Percentiles rank a stretch among this genome's conserved stretches.
Conservation (phyloP, 2,329 filamentous ascomycete genomes). For the Teratosphaeria destructans region DNA sequence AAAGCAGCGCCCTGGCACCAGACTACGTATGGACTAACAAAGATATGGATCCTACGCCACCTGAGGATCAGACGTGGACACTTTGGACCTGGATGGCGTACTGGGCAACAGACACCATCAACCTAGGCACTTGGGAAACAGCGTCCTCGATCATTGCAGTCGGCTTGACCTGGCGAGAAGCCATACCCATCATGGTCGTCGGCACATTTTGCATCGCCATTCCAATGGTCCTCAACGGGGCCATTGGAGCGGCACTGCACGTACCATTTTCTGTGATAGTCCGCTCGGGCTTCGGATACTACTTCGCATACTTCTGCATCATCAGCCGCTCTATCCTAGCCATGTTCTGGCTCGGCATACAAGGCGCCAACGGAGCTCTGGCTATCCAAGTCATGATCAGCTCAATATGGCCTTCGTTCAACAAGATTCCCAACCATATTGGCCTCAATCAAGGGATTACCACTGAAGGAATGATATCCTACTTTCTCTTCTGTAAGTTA, state of each 20-base stretch:
- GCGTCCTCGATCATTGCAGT: constrained; percentile 40
- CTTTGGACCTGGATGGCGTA: constrained; percentile 32
- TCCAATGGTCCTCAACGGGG: constrained; percentile 27
- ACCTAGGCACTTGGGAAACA: constrained; percentile 26
- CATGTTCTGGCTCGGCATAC: constrained; percentile 18
- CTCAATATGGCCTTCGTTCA: constrained; percentile 31
- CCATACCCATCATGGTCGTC: constrained; percentile 42
- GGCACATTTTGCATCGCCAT: constrained; percentile 43
- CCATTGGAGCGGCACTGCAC: constrained; percentile 40
- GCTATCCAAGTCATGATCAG: constrained; percentile 13
- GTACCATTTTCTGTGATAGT: constrained; percentile 34
- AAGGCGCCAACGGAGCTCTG: constrained; percentile 10
- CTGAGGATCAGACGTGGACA: constrained; percentile 22
- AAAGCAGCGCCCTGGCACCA: constrained; percentile 38
- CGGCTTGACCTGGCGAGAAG: constrained; percentile 47
- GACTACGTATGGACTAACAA: constrained; percentile 27
- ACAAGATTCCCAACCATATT: constrained; percentile 28
- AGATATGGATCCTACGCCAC: constrained; percentile 28
- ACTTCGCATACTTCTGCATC: constrained; percentile 13
- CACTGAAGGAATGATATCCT: constrained; percentile 1
- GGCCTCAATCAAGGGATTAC: constrained; percentile 11
- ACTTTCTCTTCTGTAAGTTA: constrained; percentile 1
- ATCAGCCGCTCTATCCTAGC: constrained; percentile 14
- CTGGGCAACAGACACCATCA: constrained; percentile 32
- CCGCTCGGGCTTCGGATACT: constrained; percentile 12